Base-by-base conservation (phyloP, 2,329 filamentous ascomycete genomes). In the Penicillium olsonii region DNA sequence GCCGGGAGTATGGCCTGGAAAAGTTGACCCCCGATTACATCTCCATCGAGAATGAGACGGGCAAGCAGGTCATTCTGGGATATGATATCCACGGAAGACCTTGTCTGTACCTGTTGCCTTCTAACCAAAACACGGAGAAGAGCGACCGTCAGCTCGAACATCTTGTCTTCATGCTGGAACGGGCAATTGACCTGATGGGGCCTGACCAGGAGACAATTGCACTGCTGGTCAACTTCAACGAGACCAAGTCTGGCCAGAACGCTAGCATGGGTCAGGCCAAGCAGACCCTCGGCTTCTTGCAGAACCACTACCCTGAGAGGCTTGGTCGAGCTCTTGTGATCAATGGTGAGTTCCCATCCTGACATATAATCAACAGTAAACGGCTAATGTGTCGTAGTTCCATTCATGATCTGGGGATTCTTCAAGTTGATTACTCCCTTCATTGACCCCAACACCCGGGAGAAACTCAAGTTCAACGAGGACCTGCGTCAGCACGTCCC, bases 391-490 rank as follows among this genome's bases (percentile, higher is more conserved):
- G 14, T 31, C n/a, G 37, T 56, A 92, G 89, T 96, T 41, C 92
- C 92, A 0, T 96, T 90, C 84, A 82, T 95, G 56, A 89, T 97
- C 53, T 87, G 84, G 71, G 88, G 88, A 42, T 99, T 99, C 80
- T 95, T 97, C 81, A 96, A 95, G 74, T 77, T 96, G 63, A 92
- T 99, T 73, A 91, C 85, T 4, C 91, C 92, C 33, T 96, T 99
- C 74, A 96, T 99, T 74, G 94, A 99, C 72, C 94, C 94, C 7
- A 77, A 92, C 63, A 99, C 94, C 9, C 85, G 88, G 50, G 85
- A 94, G 66, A 99, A 99, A 79, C 85, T 99, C 76, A 95, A 94
- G 76, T 96, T 96, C 80, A 96, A 97, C 77, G 91, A 96, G 70
- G 88, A 95, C 67, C 85, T 96, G 77, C 81, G 80, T 60, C 78